A percentile compares a stretch with the other conserved stretches of the same genome.
Conservation (phyloP, 345 rosid species). For the Pugionium cornutum region DNA sequence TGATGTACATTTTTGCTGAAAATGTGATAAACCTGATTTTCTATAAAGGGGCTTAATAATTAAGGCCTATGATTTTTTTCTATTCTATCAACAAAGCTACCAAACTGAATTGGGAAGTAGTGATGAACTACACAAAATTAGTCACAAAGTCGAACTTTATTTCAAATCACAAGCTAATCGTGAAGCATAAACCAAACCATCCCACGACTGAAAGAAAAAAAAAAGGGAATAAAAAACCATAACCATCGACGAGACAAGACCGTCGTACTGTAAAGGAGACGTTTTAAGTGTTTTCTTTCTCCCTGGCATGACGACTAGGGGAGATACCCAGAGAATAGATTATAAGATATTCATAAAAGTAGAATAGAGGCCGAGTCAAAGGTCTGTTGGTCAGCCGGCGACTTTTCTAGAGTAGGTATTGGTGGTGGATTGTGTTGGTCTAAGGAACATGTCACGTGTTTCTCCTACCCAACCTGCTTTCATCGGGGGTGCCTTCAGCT, state of each 20-base stretch:
- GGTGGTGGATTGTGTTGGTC: slow-evolving; percentile 54
- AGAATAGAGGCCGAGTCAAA: slow-evolving; percentile 15
- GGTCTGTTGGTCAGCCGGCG: slow-evolving; percentile 46
- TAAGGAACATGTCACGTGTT: slow-evolving; percentile 52
- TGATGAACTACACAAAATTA: no score
- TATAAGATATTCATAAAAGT: slow-evolving; percentile 12
- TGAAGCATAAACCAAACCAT: slow-evolving; percentile 18
- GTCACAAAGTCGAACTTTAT: not conserved
- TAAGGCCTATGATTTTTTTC: no score
- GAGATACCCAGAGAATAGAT: not conserved
- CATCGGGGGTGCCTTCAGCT: slow-evolving; percentile 54
- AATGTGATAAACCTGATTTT: no score
- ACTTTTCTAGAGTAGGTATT: slow-evolving; percentile 56
- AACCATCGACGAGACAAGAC: slow-evolving; percentile 2
- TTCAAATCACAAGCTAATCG: slow-evolving; percentile 33
- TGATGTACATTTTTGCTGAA: not conserved
- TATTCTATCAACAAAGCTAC: no score
- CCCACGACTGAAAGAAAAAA: not conserved
- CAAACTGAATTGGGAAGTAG: no score
- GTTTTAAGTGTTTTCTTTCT: not conserved
- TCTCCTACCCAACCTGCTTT: slow-evolving; percentile 68
- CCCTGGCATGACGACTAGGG: slow-evolving; percentile 1
- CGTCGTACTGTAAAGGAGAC: slow-evolving; percentile 13
- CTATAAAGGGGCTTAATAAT: no score
- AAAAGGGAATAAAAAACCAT: not conserved